Base-by-base conservation (phyloP, 441 rosid species). In the Heliophila coronopifolia region DNA sequence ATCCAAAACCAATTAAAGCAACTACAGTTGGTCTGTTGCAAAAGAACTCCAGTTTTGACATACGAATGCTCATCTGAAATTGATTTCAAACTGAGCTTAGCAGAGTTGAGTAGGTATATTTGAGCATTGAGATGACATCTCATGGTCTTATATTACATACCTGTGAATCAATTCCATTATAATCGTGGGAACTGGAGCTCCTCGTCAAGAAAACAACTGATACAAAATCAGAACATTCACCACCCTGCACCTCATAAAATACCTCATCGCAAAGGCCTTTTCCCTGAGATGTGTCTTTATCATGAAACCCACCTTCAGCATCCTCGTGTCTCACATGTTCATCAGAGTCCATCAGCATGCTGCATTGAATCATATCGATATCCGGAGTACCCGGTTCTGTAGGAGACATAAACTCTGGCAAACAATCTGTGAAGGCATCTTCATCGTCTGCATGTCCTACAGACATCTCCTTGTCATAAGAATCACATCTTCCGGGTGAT, bases 11-110 rank as follows among this genome's bases (percentile, higher is more conserved):
- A 68, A 94, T 90, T 62, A 94, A 72, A 59, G 98, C 92, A 76
- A 94, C 95, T 52, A 94, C 68, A 54, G 99, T 84, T 37, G 91
- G 98, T 61, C 99, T 78, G 84, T 79, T 86, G 78, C 85, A 94
- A 70, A 84, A 94, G 75, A 94, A 84, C 67, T 84, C 94, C 65
- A 94, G 75, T 67, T 80, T 83, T 74, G 98, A 90, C 99, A 94
- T 83, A 73, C 87, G 77, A 66, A 94, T 73, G 39, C 88, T 78
- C 98, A 94, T 90, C 99, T 90, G 94, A 56, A 70, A 74, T 41
- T 58, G 51, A 46, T 59, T 70, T 48, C 24, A 35, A 49, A 75
- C 16, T 16, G 20, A 59, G 38, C 46, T 79, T 67, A 74, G 72
- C 35, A 59, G 20, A 50, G 55, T 30, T 63, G 46, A 51, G 17